These are phyloP conservation scores for Aleurites moluccanus DNA, from an alignment of 441 rosid genomes.

Conservation along the genomic window DNA sequence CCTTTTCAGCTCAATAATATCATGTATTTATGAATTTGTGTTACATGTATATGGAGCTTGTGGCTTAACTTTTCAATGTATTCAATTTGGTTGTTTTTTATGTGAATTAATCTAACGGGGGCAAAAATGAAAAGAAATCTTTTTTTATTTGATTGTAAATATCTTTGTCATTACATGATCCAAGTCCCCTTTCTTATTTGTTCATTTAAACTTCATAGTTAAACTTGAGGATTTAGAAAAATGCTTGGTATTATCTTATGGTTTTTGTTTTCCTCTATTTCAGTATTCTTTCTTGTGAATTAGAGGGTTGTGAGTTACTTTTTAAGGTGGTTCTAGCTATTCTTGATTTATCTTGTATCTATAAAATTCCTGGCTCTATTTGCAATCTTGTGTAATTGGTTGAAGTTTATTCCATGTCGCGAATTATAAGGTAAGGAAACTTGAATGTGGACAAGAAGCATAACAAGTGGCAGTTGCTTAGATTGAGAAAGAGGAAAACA, in stretches of 20 bases:
- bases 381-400: not conserved
- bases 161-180: not conserved
- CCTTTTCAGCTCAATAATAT: not conserved
- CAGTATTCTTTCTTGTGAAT: not conserved
- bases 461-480: not conserved
- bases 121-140: not conserved
- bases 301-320: not conserved
- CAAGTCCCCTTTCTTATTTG: not conserved
- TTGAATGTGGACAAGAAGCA: not conserved
- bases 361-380: not conserved
- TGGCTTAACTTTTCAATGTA: not conserved
- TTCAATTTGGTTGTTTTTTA: not conserved
- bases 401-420: not conserved
- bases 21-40: not conserved
- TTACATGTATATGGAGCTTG: not conserved
- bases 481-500: not conserved
- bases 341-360: not conserved
- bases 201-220: not conserved
- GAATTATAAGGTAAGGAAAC: not conserved
- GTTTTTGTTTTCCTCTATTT: not conserved
- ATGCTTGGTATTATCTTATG: not conserved
- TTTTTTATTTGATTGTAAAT: not conserved
- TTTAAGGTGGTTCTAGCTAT: not conserved
- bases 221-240: not conserved
- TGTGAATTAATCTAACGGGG: not conserved